Base-by-base conservation (phyloP, 306 rosid genomes). In the Cucurbita pepo region DNA sequence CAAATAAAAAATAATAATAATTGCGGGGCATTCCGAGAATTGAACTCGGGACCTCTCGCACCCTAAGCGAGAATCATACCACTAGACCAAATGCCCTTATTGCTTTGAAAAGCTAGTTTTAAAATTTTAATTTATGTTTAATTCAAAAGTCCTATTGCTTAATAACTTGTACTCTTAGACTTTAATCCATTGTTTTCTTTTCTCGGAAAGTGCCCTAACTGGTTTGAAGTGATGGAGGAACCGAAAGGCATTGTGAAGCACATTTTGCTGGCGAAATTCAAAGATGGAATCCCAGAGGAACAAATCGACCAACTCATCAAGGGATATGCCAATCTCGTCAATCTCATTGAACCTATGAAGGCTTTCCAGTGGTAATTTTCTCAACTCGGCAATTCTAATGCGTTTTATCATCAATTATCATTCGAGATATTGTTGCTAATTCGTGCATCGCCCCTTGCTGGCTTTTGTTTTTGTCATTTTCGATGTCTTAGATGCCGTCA, bases 241-340 rank as follows among this genome's bases (percentile, higher is more conserved):
- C 83, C 85, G 22, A 83, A 76, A 55, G 94, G 92, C 77, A 74
- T 51, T 54, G 95, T 94, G 77, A 89, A 89, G 77, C 98, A 94
- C 80, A 50, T 90, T 1, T 0, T 94, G 74, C 16, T 94, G 0
- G 90, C 72, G 5, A 94, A 87, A 84, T 94, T 94, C 90, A 94
- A 89, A 48, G 87, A 88, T 5, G 97, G 81, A 7, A 53, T 72
- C 6, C 6, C 86, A 3, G 79, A 80, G 16, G 73, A 79, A 4
- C 52, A 63, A 81, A 86, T 87, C 25, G 83, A 90, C 3, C 66
- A 87, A 19, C 88, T 89, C 50, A 87, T 84, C 72, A 89, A 90
- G 36, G 82, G 51, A 55, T 94, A 83, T 59, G 90, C 96, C 66
- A 87, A 83, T 51, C 95, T 94, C 79, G 86, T 94, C 80, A 79